Percentiles rank a stretch among this genome's conserved stretches.
Evolutionary conservation across 345 rosid genomes (phyloP).

Genomic region (Excoecaria agallocha): DNA sequence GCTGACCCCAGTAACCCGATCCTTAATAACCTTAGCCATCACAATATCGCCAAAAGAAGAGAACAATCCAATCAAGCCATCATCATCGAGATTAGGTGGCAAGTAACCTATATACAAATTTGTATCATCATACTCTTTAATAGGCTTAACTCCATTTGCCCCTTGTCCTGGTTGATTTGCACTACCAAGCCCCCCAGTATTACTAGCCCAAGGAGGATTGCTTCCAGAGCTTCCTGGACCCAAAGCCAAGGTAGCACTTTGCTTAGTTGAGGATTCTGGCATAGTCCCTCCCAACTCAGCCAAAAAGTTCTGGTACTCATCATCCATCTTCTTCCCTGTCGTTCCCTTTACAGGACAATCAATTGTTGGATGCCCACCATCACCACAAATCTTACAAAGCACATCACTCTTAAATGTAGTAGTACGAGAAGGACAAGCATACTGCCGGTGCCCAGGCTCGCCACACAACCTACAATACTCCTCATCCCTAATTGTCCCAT

Average conservation of each 20-base stretch:
- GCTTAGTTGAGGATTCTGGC: slow-evolving; percentile 87
- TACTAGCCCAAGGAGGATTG: slow-evolving; percentile 90
- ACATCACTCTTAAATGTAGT: slow-evolving; percentile 97
- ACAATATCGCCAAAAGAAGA: slow-evolving; percentile 88
- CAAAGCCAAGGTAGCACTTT: slow-evolving; percentile 56
- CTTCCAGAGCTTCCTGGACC: slow-evolving; percentile 65
- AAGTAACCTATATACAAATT: slow-evolving; percentile 90
- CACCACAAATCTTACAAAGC: slow-evolving; percentile 97
- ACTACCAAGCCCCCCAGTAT: slow-evolving; percentile 51
- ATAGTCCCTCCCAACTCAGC: slow-evolving; percentile 88
- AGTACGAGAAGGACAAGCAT: slow-evolving; percentile 83
- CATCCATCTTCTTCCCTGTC: slow-evolving; percentile 96
- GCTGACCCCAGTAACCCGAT: slow-evolving; percentile 69
- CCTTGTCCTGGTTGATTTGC: slow-evolving; percentile 83
- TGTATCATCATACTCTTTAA: slow-evolving; percentile 86
- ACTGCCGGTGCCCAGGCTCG: slow-evolving; percentile 92
- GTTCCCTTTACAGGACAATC: slow-evolving; percentile 97
- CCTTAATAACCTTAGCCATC: slow-evolving; percentile 98
- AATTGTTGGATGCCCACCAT: slow-evolving; percentile 97
- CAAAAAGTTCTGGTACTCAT: slow-evolving; percentile 92
- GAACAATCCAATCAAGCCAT: slow-evolving; percentile 78
- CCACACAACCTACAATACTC: slow-evolving; percentile 91
- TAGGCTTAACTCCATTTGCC: slow-evolving; percentile 52
- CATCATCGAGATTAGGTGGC: slow-evolving; percentile 85
- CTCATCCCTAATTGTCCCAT: slow-evolving; percentile 98